Evolutionary conservation across 495 filamentous ascomycete genomes (phyloP).

Genomic region (Aspergillus leporis): DNA sequence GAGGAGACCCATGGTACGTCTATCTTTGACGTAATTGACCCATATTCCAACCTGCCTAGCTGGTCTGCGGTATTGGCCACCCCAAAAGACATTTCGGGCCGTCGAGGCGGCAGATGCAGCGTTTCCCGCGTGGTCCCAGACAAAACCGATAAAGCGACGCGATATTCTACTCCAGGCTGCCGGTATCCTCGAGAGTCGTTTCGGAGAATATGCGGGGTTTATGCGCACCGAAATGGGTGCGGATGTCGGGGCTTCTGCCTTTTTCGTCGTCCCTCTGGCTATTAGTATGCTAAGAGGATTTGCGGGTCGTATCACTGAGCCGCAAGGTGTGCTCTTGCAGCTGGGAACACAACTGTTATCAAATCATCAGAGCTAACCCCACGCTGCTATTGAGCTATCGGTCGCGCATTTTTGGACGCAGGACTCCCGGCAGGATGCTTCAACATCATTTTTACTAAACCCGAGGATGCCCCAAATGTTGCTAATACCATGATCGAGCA

Average conservation of each 20-base stretch:
- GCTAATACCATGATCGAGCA: constrained; percentile 44
- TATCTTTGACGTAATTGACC: too few relatives aligned
- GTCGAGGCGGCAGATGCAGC: background rate
- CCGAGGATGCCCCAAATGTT: constrained; percentile 41
- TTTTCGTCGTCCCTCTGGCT: too few relatives aligned
- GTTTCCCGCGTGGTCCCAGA: constrained; percentile 51
- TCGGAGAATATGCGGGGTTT: background rate
- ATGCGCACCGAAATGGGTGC: too few relatives aligned
- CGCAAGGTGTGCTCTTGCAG: constrained; percentile 3
- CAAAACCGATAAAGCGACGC: constrained; percentile 54
- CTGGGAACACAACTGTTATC: constrained; percentile 5
- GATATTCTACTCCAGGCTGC: constrained; percentile 66
- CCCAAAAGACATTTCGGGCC: too few relatives aligned
- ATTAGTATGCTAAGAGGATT: too few relatives aligned
- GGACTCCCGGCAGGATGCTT: constrained; percentile 55
- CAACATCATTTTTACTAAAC: constrained; percentile 43
- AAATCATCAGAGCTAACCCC: constrained; percentile 20
- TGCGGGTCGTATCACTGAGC: too few relatives aligned
- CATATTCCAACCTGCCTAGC: too few relatives aligned
- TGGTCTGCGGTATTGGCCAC: too few relatives aligned
- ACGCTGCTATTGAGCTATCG: constrained; percentile 31
- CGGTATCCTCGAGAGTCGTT: constrained; percentile 53
- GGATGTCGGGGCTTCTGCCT: too few relatives aligned
- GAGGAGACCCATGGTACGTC: too few relatives aligned
- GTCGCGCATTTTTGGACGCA: constrained; percentile 60